phyloP scores from a whole-genome alignment of 2,329 filamentous ascomycete genomes.

The Penicillium verrucosum region DNA sequence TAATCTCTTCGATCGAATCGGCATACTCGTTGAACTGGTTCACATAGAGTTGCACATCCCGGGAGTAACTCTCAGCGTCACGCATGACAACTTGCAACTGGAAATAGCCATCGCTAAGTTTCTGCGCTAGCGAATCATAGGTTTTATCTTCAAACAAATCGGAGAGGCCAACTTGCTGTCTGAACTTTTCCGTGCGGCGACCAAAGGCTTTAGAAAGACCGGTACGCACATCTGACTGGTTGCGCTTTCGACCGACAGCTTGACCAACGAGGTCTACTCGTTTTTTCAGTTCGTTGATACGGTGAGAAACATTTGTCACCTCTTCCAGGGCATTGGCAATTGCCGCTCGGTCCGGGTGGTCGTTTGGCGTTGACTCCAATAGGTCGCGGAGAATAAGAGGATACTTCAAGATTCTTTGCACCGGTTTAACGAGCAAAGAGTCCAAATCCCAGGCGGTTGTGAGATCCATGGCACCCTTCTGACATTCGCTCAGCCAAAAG shows the following conservation, averaged over 20 bases:
- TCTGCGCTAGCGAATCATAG: constrained; percentile 77
- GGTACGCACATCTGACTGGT: constrained; percentile 82
- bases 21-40: constrained; percentile 77
- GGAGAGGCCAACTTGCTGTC: constrained; percentile 62
- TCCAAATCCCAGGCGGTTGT: constrained; percentile 94
- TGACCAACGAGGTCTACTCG: constrained; percentile 89
- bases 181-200: constrained; percentile 82
- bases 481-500: constrained; percentile 90
- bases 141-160: constrained; percentile 73
- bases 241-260: constrained; percentile 79
- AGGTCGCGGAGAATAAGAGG: constrained; percentile 79
- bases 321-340: constrained; percentile 73
- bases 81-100: constrained; percentile 87
- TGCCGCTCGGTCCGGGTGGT: constrained; percentile 75
- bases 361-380: constrained; percentile 70
- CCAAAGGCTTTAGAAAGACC: constrained; percentile 86
- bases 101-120: constrained; percentile 88
- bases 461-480: constrained; percentile 84
- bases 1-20: constrained; percentile 76
- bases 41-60: constrained; percentile 75
- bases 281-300: constrained; percentile 93
- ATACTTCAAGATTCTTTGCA: constrained; percentile 92
- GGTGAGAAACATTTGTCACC: constrained; percentile 56
- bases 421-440: constrained; percentile 93
- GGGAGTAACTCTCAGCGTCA: constrained; percentile 89